Evolutionary conservation across 1,284 basidiomycete species (phyloP), one percentile per base, ranked within the genome.

Genomic region (Papiliotrema terrestris): DNA sequence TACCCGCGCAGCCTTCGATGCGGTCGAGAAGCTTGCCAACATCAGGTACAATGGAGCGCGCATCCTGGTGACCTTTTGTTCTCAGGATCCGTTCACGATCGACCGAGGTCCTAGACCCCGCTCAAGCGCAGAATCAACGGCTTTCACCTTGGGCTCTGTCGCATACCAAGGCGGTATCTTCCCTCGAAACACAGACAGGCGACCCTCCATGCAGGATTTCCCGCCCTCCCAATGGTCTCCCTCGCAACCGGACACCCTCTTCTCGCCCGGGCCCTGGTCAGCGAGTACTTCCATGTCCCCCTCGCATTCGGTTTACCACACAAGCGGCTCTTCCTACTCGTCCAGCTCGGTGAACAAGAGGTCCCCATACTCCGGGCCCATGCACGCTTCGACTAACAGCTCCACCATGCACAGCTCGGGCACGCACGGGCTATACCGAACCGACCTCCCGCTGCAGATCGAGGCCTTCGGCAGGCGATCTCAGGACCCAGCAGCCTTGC

Each of bases 1-100:
- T 50, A 61, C 68, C 3, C 67, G 72, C 4, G 45, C 59, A 14
- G 72, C 73, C 1, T 45, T 56, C 2, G 43, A 57, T 19, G 67
- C 66, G 14, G 55, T 68, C 45, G 41, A 37, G 2, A 25, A 46
- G 0, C 67, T 73, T n/a, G 42, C 69, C 47, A 51, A 52, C 23
- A 56, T 57, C 23, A 54, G 20, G 3, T 39, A 66, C 14, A 57
- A 51, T 2, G 48, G 57, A 20, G 60, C 46, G 6, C 56, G 61
- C 32, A 45, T 62, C 15, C 51, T 56, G 8, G 52, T 53, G 11
- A 54, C 50, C 29, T 54, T 38, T 36, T 39, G 39, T 15, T 45
- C 43, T 45, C 43, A 49, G 2, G 42, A 45, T 29, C 19, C 50
- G 13, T 44, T 37, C 23, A 4, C 11, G 5, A 3, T 23, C 45